These are phyloP conservation scores for Rhizopus delemar DNA, from an alignment of 371 early-diverging fungal genomes.

Conservation along the genomic window DNA sequence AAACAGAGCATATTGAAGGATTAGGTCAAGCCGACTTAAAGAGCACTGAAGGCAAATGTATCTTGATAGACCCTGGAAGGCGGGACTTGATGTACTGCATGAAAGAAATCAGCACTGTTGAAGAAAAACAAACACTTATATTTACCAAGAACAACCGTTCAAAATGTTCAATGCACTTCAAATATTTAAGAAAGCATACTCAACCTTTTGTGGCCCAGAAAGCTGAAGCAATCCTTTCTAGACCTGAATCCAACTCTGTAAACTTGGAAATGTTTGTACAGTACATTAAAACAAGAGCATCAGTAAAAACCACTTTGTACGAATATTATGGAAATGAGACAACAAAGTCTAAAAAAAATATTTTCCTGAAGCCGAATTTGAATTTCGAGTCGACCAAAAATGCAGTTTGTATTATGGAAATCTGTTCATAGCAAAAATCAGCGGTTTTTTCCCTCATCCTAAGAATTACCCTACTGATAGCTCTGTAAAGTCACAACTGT, in stretches of 20 bases:
- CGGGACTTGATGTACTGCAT: neutral
- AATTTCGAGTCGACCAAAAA: conserved; percentile 76
- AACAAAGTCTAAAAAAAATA: neutral
- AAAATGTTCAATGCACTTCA: neutral
- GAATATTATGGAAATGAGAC: neutral
- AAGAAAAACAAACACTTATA: neutral
- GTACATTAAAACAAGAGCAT: conserved; percentile 4
- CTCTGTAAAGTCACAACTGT: no score
- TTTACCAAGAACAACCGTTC: neutral
- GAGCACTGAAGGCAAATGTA: neutral
- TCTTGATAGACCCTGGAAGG: conserved; percentile 5
- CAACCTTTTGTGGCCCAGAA: neutral
- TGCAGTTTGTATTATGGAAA: neutral
- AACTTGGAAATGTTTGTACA: neutral
- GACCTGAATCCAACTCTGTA: neutral
- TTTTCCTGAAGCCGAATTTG: conserved; percentile 77
- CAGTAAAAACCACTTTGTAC: neutral
- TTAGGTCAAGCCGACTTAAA: neutral
- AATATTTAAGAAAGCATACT: neutral
- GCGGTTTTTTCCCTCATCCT: no score
- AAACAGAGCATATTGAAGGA: neutral
- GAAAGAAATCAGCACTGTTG: neutral
- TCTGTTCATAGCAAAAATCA: no score
- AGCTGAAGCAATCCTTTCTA: conserved; percentile 1
- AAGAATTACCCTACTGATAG: no score